Evolutionary conservation across 371 early-diverging fungal genomes (phyloP), one percentile per base, ranked within the genome.

Genomic region (Entomophthora muscae): DNA sequence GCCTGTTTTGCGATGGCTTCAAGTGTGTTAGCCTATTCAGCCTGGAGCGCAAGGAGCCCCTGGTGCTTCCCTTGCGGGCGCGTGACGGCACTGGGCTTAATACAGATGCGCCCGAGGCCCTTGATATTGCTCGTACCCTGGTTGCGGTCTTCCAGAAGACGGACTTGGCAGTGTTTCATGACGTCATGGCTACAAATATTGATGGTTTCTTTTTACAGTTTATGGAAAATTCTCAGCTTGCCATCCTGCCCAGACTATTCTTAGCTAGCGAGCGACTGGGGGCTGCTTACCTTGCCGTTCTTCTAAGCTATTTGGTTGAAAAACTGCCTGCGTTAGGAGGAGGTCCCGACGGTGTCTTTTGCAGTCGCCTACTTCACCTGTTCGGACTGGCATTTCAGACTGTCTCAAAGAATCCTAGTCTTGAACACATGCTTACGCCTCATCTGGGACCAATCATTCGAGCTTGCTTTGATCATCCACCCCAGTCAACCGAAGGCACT

Each of bases 351-450:
- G 71, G 80, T 21, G 77, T 82, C 21, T 80, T 82, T 57, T 84
- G 95, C 0, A 77, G 81, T 2, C 84, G 90, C 5, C 85, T 93
- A 79, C 77, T 97, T 59, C 81, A 93, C 28, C 74, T 95, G 26
- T 96, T 95, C 79, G 90, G 93, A 68, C 73, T 95, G 7, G 82
- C 91, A 0, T 98, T 97, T 68, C 84, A 93, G 87, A 88, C 98
- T 13, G 84, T 98, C 26, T 88, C 90, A 23, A 69, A 88, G 27
- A 95, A 91, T 69, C 98, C 98, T 0, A 90, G 83, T 21, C 95
- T 93, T 74, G 98, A 98, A 69, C 70, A 72, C 1, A 87, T 95
- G 13, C 75, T 96, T 27, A 88, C 90, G 59, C 94, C 93, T 3
- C 92, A 96, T 66, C 75, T 97, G 2, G 84, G 83, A 53, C 82